These are phyloP conservation scores for Luzula sylvatica DNA, from an alignment of 176 grass and related monocot genomes.

Conservation along the genomic window DNA sequence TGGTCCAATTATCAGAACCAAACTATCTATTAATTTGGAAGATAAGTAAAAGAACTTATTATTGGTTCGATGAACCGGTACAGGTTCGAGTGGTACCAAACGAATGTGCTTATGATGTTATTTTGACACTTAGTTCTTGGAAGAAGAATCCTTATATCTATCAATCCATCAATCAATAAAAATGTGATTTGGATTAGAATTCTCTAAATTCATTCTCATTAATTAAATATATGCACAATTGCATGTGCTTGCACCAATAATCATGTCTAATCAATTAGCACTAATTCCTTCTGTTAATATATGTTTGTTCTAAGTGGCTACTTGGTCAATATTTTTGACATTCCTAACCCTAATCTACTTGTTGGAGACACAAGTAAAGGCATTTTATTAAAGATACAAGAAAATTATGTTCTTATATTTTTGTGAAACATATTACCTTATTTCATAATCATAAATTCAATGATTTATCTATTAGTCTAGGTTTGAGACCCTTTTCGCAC, in stretches of 20 bases:
- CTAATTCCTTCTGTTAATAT: no score
- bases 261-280: no score
- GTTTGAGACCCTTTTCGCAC: neutral
- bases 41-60: neutral
- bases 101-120: slow-evolving; percentile 14
- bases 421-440: no score
- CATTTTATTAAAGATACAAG: no score
- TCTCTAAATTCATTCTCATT: slow-evolving; percentile 3
- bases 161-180: neutral
- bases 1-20: slow-evolving; percentile 27
- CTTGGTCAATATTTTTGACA: no score
- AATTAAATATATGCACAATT: neutral
- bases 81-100: slow-evolving; percentile 13
- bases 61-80: neutral
- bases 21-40: neutral
- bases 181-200: neutral
- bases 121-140: slow-evolving; percentile 34
- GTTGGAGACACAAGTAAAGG: no score
- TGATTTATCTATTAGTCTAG: no score
- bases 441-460: no score
- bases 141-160: slow-evolving; percentile 58
- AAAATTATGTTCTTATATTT: no score
- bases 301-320: no score
- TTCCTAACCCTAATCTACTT: no score
- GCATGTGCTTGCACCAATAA: neutral